Base-by-base conservation (phyloP, 441 rosid genomes). In the Brassica balearica region DNA sequence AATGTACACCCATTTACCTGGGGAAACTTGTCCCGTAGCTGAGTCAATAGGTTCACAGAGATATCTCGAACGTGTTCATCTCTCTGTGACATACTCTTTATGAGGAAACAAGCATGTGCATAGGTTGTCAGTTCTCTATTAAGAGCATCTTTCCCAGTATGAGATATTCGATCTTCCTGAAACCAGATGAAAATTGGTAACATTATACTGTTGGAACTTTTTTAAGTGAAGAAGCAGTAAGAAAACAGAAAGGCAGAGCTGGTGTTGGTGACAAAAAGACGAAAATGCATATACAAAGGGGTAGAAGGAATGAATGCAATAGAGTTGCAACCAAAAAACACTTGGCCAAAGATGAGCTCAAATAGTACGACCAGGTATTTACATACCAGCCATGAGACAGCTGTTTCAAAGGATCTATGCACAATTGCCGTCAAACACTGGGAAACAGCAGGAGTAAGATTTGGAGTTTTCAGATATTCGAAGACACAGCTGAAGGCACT, bases 401-500 rank as follows among this genome's bases (percentile, higher is more conserved):
- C 97, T 78, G 97, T 87, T 84, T 92, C 99, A 86, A 92, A 96
- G 76, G 99, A 90, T 82, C 90, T 84, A 80, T 91, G 98, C 67
- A 96, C 99, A 83, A 94, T 64, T 64, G 67, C 67, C 20, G 68
- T 65, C 68, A 65, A 65, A 65, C 68, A 65, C 51, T 65, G 68
- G 68, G 68, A 65, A 65, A 65, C 68, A 34, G 68, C 68, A 65
- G 68, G 68, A 8, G 68, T 65, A 65, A 65, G 51, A 65, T 65
- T 65, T 34, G 68, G 68, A 36, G 68, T 65, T 89, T 94, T 96
- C 73, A 94, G 86, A 86, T 96, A 96, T 80, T 96, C 99, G 79
- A 96, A 96, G 66, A 84, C 98, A 81, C 98, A 96, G 80, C 96
- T 84, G 86, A 96, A 96, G 82, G 99, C 97, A 89, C 99, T 96